These are phyloP conservation scores for Myrica gale DNA, from an alignment of 306 rosid genomes.

Conservation along the genomic window DNA sequence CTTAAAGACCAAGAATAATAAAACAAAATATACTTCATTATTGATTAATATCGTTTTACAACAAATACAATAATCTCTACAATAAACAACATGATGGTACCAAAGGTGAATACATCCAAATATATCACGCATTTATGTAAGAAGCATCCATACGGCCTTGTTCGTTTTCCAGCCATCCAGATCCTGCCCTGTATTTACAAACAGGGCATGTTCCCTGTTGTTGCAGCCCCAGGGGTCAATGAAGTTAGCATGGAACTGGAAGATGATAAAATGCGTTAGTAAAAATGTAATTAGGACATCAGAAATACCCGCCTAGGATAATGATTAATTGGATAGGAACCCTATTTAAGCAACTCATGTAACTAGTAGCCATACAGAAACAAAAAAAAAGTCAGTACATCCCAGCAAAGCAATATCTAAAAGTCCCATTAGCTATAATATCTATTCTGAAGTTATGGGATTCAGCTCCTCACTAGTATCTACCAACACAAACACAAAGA, in stretches of 20 bases:
- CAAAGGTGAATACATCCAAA: slow-evolving; percentile 9
- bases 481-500: not conserved
- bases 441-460: not conserved
- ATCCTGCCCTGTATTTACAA: slow-evolving; percentile 77
- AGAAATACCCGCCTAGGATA: not conserved
- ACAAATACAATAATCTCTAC: no score
- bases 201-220: slow-evolving; percentile 97
- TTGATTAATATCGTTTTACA: no score
- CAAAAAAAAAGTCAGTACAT: no score
- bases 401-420: not conserved
- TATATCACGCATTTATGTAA: slow-evolving; percentile 23
- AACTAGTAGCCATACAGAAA: not conserved
- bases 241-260: slow-evolving; percentile 84
- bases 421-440: not conserved
- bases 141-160: slow-evolving; percentile 52
- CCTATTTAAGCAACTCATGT: not conserved
- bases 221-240: slow-evolving; percentile 92
- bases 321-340: not conserved
- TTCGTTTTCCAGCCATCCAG: slow-evolving; percentile 67
- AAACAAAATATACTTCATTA: no score
- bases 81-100: no score
- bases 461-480: not conserved
- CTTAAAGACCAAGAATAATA: no score
- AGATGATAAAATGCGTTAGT: slow-evolving; percentile 8
- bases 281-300: not conserved